Evolutionary conservation across 371 early-diverging fungal genomes (phyloP).

Genomic region (Saksenaea vasiformis): DNA sequence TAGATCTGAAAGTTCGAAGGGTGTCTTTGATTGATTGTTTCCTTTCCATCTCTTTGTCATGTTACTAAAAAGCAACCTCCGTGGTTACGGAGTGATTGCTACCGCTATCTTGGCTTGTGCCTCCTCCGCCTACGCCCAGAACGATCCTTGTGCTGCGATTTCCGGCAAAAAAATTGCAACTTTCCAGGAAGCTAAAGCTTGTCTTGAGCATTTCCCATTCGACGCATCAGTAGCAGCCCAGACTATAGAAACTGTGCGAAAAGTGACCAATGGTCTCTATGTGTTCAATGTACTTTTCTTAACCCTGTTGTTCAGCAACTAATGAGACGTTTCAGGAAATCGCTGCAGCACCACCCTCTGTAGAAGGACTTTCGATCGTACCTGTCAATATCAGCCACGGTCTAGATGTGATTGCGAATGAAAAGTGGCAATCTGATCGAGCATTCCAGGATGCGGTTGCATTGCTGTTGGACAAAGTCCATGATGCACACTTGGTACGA

Average conservation of each 20-base stretch:
- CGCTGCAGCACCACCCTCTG: constrained; percentile 42
- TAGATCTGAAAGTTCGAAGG: too few relatives aligned
- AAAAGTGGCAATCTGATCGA: constrained; percentile 48
- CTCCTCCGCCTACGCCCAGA: constrained; percentile 56
- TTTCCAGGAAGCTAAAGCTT: constrained; percentile 47
- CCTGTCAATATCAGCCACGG: constrained; percentile 47
- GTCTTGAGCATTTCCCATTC: constrained; percentile 50
- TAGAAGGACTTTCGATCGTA: constrained; percentile 41
- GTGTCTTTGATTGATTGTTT: too few relatives aligned
- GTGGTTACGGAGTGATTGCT: background rate
- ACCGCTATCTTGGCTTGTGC: constrained; percentile 88
- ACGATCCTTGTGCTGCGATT: constrained; percentile 48
- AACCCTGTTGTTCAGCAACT: background rate
- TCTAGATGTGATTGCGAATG: constrained; percentile 42
- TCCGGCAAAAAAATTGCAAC: constrained; percentile 46
- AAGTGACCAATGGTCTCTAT: constrained; percentile 48
- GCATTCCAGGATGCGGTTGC: constrained; percentile 54
- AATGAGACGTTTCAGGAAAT: constrained; percentile 33
- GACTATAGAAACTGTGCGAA: constrained; percentile 48
- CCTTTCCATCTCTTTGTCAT: too few relatives aligned
- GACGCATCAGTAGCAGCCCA: constrained; percentile 40
- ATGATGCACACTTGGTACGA: constrained; percentile 52
- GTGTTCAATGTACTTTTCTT: constrained; percentile 45
- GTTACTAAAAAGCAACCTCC: too few relatives aligned
- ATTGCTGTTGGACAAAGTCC: constrained; percentile 49